A percentile compares a stretch with the other conserved stretches of the same genome.
phyloP scores from a whole-genome alignment of 2,329 filamentous ascomycete species.

The Emergomyces orientalis region DNA sequence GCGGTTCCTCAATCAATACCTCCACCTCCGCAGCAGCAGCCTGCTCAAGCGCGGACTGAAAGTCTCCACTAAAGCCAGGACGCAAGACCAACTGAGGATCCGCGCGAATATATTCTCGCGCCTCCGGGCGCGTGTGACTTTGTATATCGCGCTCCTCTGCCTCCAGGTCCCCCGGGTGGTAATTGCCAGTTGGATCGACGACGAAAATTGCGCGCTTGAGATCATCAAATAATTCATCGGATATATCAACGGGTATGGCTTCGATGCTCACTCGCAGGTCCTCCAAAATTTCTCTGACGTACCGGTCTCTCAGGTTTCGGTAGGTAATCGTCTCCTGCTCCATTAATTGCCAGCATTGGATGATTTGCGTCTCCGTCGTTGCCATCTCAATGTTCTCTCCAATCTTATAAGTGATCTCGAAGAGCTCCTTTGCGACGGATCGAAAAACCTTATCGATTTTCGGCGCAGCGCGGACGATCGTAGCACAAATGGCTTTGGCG shows the following conservation, averaged over 20 bases:
- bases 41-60: conserved; percentile 10
- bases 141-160: conserved; percentile 20
- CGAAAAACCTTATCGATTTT: conserved; percentile 23
- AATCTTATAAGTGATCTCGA: conserved; percentile 18
- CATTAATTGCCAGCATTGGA: conserved; percentile 20
- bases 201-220: conserved; percentile 27
- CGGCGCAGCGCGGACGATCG: conserved; percentile 14
- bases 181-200: conserved; percentile 23
- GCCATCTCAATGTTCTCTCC: conserved; percentile 16
- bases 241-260: conserved; percentile 23
- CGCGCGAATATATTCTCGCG: conserved; percentile 8
- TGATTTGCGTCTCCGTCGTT: conserved; percentile 18
- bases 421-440: conserved; percentile 20
- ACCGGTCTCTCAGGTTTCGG: conserved; percentile 19
- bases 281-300: conserved; percentile 19
- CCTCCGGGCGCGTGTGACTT: conserved; percentile 11
- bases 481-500: conserved; percentile 9
- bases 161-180: conserved; percentile 24
- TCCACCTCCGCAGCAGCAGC: conserved; percentile 1
- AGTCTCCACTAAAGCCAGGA: conserved; percentile 14
- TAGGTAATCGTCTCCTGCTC: conserved; percentile 19
- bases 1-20: not conserved
- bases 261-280: conserved; percentile 22
- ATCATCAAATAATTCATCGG: conserved; percentile 23
- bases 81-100: conserved; percentile 12